phyloP scores from a whole-genome alignment of 441 rosid species.

The Geranium incanum region DNA sequence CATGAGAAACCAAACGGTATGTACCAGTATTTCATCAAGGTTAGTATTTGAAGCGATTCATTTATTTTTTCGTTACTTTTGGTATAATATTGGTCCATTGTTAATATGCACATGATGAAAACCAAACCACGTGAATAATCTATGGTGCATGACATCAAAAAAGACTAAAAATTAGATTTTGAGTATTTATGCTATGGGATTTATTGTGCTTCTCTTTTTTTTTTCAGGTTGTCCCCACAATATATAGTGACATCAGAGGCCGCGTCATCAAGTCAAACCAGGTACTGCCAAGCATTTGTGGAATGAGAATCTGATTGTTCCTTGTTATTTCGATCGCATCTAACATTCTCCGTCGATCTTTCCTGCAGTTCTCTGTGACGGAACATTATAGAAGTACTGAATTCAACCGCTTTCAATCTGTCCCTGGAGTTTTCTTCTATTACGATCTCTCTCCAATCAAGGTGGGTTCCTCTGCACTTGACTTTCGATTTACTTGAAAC shows the following conservation, averaged over 20 bases:
- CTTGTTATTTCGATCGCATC: neutral
- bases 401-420: neutral
- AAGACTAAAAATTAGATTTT: neutral
- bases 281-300: neutral
- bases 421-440: slow-evolving; percentile 2
- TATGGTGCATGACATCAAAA: neutral
- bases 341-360: neutral
- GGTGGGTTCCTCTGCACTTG: neutral
- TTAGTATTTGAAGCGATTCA: neutral
- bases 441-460: slow-evolving; percentile 5
- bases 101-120: no score
- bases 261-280: neutral
- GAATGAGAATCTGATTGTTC: neutral
- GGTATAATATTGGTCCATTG: neutral
- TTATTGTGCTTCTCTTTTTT: neutral
- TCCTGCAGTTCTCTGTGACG: neutral
- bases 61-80: neutral
- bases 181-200: neutral
- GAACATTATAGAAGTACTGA: slow-evolving; percentile 2
- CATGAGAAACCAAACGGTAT: slow-evolving; percentile 1
- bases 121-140: no score
- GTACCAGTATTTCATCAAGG: slow-evolving; percentile 6
- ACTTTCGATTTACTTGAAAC: neutral
- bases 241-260: slow-evolving; percentile 5
- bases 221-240: neutral